A percentile compares a stretch with the other conserved stretches of the same genome.
phyloP scores from a whole-genome alignment of 768 basidiomycete species.

The Kondoa malvinella region DNA sequence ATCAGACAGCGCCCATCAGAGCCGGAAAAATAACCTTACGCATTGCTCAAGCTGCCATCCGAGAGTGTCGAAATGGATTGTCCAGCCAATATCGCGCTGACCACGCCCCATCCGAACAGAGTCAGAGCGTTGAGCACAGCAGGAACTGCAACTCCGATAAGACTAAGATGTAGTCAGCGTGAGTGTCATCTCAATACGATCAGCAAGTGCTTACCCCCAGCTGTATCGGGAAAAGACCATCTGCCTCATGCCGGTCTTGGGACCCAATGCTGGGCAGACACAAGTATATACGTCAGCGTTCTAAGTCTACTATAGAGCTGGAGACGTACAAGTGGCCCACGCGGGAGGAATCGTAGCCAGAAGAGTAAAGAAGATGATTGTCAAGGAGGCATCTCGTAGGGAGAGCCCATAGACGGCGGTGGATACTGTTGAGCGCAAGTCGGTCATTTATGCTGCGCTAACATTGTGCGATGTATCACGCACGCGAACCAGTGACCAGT shows the following conservation, averaged over 20 bases:
- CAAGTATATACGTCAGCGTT: background rate
- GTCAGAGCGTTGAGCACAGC: conserved; percentile 4
- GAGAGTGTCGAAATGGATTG: background rate
- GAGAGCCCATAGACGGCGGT: conserved; percentile 1
- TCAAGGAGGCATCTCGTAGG: conserved; percentile 2
- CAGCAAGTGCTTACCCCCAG: background rate
- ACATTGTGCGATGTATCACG: no score
- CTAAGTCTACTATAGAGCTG: background rate
- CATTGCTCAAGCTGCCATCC: background rate
- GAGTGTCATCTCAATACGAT: background rate
- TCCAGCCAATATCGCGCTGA: conserved; percentile 2
- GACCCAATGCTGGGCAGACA: background rate
- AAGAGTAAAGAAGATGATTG: conserved; percentile 5
- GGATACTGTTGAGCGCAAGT: background rate
- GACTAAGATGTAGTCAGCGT: background rate
- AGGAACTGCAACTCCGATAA: background rate
- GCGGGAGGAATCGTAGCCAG: conserved; percentile 1
- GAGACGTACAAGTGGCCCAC: conserved; percentile 1
- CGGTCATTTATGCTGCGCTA: no score
- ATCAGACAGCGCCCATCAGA: background rate
- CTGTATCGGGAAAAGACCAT: background rate
- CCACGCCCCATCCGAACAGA: conserved; percentile 5
- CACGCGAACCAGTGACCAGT: no score
- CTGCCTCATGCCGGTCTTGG: background rate
- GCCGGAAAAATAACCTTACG: background rate